Evolutionary conservation across 768 basidiomycete genomes (phyloP).

Genomic region (Boletus reticuloceps): DNA sequence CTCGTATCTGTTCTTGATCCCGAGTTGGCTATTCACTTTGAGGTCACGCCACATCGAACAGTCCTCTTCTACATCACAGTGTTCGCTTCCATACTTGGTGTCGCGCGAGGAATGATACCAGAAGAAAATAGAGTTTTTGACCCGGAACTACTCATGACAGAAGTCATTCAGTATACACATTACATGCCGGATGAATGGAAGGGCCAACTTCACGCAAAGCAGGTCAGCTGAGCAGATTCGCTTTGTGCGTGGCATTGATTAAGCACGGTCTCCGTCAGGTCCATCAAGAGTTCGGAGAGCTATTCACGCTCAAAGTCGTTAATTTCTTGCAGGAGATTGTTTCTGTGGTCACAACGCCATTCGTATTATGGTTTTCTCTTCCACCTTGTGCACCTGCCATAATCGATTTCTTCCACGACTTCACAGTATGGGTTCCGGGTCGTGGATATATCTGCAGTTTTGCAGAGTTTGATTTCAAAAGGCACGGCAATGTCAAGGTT

Average conservation of each 20-base stretch:
- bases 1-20: constrained; percentile 92
- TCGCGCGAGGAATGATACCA: constrained; percentile 92
- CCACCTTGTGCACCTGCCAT: constrained; percentile 87
- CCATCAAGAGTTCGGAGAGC: constrained; percentile 85
- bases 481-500: constrained; percentile 90
- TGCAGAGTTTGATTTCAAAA: constrained; percentile 96
- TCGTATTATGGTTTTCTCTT: constrained; percentile 90
- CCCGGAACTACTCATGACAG: constrained; percentile 88
- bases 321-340: constrained; percentile 87
- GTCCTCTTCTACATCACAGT: constrained; percentile 90
- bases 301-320: constrained; percentile 91
- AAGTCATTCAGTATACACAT: constrained; percentile 91
- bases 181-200: constrained; percentile 96
- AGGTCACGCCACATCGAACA: constrained; percentile 90
- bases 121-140: constrained; percentile 94
- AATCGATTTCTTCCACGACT: constrained; percentile 98
- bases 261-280: constrained; percentile 47
- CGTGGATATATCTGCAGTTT: constrained; percentile 97
- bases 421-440: constrained; percentile 94
- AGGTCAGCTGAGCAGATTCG: constrained; percentile 41
- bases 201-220: constrained; percentile 81
- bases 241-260: not conserved
- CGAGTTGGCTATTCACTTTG: constrained; percentile 89
- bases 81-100: constrained; percentile 85
- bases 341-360: constrained; percentile 91